Evolutionary conservation across 2,329 filamentous ascomycete species (phyloP).

Genomic region (Metarhizium guizhouense): DNA sequence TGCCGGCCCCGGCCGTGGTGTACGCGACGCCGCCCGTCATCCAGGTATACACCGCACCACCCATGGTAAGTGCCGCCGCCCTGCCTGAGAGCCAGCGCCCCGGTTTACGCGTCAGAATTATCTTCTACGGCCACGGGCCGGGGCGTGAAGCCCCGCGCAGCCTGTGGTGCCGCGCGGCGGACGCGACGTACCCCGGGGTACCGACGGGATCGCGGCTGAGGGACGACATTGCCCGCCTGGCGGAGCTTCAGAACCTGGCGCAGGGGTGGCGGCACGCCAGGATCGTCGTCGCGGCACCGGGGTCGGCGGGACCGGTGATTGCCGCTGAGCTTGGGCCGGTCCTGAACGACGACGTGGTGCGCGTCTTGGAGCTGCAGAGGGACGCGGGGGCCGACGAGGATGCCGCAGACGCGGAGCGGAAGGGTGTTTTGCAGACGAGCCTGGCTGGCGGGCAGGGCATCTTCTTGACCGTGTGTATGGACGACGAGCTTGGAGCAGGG

Average conservation of each 20-base stretch:
- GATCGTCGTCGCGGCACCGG: neutral
- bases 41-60: neutral
- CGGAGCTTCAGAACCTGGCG: neutral
- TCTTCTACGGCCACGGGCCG: slow-evolving; percentile 3
- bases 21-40: neutral
- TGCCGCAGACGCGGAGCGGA: slow-evolving; percentile 12
- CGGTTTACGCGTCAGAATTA: slow-evolving; percentile 1
- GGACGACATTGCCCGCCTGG: neutral
- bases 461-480: slow-evolving; percentile 16
- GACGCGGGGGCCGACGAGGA: slow-evolving; percentile 10
- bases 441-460: slow-evolving; percentile 8
- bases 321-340: neutral
- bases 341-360: neutral
- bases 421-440: slow-evolving; percentile 13
- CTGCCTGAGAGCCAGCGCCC: neutral
- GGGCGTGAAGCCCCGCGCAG: neutral
- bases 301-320: neutral
- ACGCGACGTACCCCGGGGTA: neutral
- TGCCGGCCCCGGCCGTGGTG: neutral
- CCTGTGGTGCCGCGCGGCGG: slow-evolving; percentile 1
- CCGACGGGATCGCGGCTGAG: neutral
- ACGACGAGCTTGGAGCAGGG: neutral
- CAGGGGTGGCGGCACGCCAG: neutral
- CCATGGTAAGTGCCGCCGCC: neutral
- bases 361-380: neutral